Base-by-base conservation (phyloP, 441 rosid genomes). In the Gossypium gossypioides region DNA sequence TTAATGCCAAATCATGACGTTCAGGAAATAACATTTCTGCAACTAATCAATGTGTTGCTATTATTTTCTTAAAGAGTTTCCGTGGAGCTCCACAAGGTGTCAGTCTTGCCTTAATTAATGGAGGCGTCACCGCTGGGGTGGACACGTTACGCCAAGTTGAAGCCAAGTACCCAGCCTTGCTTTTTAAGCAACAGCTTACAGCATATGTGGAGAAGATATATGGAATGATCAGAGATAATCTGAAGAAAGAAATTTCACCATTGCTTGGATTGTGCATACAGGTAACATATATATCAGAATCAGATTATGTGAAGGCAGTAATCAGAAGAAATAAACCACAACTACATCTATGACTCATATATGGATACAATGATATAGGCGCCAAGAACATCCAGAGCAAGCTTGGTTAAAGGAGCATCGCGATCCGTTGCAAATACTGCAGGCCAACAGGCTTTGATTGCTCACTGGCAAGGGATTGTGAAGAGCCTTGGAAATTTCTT, bases 151-250 rank as follows among this genome's bases (percentile, higher is more conserved):
- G 91, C 63, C 97, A 96, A 86, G 98, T 96, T 72, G 99, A 96
- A 79, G 99, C 99, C 40, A 96, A 96, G 79, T 96, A 96, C 80
- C 99, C 99, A 1, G 99, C 99, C 79, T 78, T 96, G 86, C 94
- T 96, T 75, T 96, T 96, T 82, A 96, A 96, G 78, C 99, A 96
- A 85, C 99, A 96, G 79, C 96, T 96, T 71, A 93, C 98, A 12
- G 99, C 99, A 51, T 96, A 93, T 75, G 98, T 96, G 6, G 99
- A 96, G 77, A 96, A 96, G 84, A 93, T 96, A 73, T 96, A 96
- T 19, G 99, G 99, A 72, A 96, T 96, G 98, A 93, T 96, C 81
- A 84, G 99, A n/a, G 99, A 96, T 79, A 96, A 93, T 83, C 84
- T 96, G 77, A 96, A 96, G 91, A 96, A 96, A 79, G 97, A 96